These are phyloP conservation scores for Citrus australasica DNA, from an alignment of 345 rosid species.

Conservation along the genomic window DNA sequence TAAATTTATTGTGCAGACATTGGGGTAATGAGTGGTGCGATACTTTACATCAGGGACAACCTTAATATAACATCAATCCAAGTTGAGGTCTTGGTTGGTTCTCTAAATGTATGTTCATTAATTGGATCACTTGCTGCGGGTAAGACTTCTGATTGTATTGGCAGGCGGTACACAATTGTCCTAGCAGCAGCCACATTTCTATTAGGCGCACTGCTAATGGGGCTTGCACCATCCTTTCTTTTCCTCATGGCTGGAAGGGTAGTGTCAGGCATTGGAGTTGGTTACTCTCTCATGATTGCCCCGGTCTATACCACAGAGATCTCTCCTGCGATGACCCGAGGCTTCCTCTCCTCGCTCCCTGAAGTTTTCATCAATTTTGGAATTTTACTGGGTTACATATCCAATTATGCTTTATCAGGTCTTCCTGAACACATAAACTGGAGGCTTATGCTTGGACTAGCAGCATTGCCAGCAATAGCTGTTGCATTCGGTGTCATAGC, in stretches of 20 bases:
- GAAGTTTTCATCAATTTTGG: conserved; percentile 58
- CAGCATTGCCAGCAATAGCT: conserved; percentile 33
- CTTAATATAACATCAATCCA: conserved; percentile 42
- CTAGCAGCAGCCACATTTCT: conserved; percentile 51
- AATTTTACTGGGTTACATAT: conserved; percentile 44
- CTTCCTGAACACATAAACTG: conserved; percentile 39
- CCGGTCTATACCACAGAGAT: conserved; percentile 53
- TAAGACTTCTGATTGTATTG: conserved; percentile 55
- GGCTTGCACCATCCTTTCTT: conserved; percentile 41
- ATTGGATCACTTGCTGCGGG: conserved; percentile 53
- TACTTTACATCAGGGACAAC: conserved; percentile 41
- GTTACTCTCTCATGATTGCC: conserved; percentile 62
- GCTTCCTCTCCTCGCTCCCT: conserved; percentile 55
- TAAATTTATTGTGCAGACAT: conserved; percentile 34
- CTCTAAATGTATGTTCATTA: conserved; percentile 48
- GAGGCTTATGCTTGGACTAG: conserved; percentile 54
- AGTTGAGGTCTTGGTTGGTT: conserved; percentile 54
- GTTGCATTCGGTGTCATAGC: conserved; percentile 31
- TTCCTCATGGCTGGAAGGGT: conserved; percentile 54
- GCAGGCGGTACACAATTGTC: conserved; percentile 52
- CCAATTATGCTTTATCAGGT: conserved; percentile 37
- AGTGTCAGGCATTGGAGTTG: conserved; percentile 54
- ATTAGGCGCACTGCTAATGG: conserved; percentile 51
- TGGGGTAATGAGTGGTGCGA: conserved; percentile 71
- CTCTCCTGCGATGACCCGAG: conserved; percentile 45